phyloP scores from a whole-genome alignment of 768 basidiomycete genomes.

The Phlebiopsis flavidoalba region DNA sequence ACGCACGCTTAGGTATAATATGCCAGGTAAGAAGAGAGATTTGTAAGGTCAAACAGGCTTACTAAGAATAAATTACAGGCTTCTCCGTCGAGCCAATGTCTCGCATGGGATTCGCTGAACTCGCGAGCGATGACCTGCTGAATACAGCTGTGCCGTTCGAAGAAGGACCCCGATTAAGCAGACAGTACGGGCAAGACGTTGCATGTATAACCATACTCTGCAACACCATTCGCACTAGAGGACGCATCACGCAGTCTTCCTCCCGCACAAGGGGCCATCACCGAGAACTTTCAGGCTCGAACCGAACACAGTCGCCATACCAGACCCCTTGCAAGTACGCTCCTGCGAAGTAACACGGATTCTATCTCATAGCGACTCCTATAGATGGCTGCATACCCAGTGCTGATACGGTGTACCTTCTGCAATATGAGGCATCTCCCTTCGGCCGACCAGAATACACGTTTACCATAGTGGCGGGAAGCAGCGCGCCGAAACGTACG shows the following conservation, averaged over 20 bases:
- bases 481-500: slow-evolving; percentile 1
- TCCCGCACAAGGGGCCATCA: slow-evolving; percentile 30
- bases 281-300: slow-evolving; percentile 35
- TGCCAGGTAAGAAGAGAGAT: background rate
- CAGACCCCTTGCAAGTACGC: slow-evolving; percentile 39
- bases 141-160: slow-evolving; percentile 41
- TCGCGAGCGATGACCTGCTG: slow-evolving; percentile 14
- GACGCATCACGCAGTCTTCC: slow-evolving; percentile 32
- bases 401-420: slow-evolving; percentile 60
- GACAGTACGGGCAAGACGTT: slow-evolving; percentile 44
- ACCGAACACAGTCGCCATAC: slow-evolving; percentile 36
- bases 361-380: background rate
- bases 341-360: background rate
- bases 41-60: background rate
- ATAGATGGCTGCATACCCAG: slow-evolving; percentile 55
- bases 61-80: slow-evolving; percentile 28
- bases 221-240: slow-evolving; percentile 48
- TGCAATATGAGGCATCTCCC: slow-evolving; percentile 37
- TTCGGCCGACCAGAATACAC: background rate
- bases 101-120: slow-evolving; percentile 33
- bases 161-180: slow-evolving; percentile 36
- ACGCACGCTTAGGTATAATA: background rate
- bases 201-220: slow-evolving; percentile 52
- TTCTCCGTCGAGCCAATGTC: slow-evolving; percentile 43
- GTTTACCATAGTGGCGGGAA: slow-evolving; percentile 1